A percentile compares a stretch with the other conserved stretches of the same genome.
These are phyloP conservation scores for Backusella parvicylindrica DNA, from an alignment of 192 early-diverging fungal species.

Conservation along the genomic window DNA sequence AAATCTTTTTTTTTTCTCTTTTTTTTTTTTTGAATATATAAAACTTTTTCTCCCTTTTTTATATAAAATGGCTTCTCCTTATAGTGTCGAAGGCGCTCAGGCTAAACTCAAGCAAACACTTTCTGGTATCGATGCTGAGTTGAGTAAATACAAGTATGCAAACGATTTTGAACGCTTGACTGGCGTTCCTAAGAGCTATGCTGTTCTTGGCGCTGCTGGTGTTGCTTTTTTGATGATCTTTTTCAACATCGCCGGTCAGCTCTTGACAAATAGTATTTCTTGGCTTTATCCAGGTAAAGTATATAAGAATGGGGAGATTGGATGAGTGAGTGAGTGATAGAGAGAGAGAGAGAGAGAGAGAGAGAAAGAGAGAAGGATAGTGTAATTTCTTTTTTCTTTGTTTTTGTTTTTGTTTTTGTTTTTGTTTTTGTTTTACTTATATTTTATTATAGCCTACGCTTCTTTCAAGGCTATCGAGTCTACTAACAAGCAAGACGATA, in stretches of 20 bases:
- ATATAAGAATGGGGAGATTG: background rate
- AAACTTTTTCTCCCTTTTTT: background rate
- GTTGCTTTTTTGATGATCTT: constrained; percentile 77
- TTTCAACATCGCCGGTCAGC: constrained; percentile 80
- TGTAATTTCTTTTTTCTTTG: too few species aligned
- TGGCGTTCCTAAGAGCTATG: constrained; percentile 89
- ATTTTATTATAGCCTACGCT: constrained; percentile 65
- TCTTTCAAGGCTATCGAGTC: constrained; percentile 92
- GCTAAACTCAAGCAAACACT: constrained; percentile 14
- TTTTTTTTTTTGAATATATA: background rate
- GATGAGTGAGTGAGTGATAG: too few species aligned
- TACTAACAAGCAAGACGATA: constrained; percentile 71
- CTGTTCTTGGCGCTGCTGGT: constrained; percentile 58
- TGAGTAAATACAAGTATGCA: constrained; percentile 63
- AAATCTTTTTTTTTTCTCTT: constrained; percentile 11
- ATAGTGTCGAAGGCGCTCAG: constrained; percentile 26
- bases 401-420: too few species aligned
- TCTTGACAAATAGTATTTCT: constrained; percentile 76
- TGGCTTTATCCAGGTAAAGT: constrained; percentile 82
- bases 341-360: background rate
- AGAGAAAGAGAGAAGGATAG: too few species aligned
- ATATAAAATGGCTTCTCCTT: constrained; percentile 25
- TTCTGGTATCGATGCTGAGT: constrained; percentile 62
- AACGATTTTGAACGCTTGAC: constrained; percentile 70
- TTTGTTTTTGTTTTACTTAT: constrained; percentile 8